Evolutionary conservation across 352 stramenopile genomes (phyloP), one percentile per base, ranked within the genome.

Genomic region (Globisporangium takayamanum): DNA sequence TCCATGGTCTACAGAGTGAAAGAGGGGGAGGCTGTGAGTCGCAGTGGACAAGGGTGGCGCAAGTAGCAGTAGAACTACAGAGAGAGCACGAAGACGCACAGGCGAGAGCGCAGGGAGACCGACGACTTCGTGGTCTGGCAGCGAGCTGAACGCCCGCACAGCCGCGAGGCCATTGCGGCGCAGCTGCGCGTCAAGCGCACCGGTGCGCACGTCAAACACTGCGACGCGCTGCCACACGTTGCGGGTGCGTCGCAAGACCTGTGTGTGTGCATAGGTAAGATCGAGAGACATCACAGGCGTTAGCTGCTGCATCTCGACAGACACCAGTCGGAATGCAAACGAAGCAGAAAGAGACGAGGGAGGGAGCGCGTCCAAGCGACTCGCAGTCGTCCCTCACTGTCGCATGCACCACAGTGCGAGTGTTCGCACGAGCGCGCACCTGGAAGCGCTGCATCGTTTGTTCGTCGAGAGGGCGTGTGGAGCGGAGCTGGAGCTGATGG

Each of bases 1-100:
- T 97, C 86, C 97, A 99, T 99, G 3, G 97, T 99, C 68, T 80
- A 37, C 22, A 14, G 6, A 53, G 30, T n/a, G 18, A 50, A 37
- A 47, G 20, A 53, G 30, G 14, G 39, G 60, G 50, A 33, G 0
- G 33, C 10, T 28, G 11, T 36, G 12, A 45, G 5, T n/a, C 22
- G 11, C 46, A 11, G 46, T n/a, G 28, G 8, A 36, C 30, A 36
- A 36, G 8, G 30, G 8, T 5, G 8, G 30, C 30, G 5, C 30
- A 8, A 5, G 30, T 36, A 8, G 30, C 30, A 36, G 30, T 8
- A 36, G 30, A 36, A 36, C 46, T 2, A 36, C 8, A 16, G 36
- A 11, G n/a, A 18, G 14, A 7, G 51, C 10, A 6, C 25, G 5
- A 8, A 41, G 10, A 65, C 71, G 55, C 53, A 79, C 71, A 25